Base-by-base conservation (phyloP, 2,329 filamentous ascomycete genomes). In the Trichoderma semiorbis region DNA sequence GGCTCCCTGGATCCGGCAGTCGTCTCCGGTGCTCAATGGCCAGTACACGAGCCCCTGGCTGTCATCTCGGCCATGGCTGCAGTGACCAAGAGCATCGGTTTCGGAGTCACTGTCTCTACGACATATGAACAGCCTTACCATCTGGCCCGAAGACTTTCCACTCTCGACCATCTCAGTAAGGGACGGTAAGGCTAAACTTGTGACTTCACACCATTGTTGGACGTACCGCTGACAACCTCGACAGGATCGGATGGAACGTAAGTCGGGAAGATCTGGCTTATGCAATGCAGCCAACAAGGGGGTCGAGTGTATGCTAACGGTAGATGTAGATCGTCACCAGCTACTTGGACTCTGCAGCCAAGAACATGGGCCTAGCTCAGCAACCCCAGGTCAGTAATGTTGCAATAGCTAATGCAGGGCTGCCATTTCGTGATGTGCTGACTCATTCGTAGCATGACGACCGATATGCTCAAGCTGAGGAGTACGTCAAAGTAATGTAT, bases 41-140 rank as follows among this genome's bases (percentile, higher is more conserved):
- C 91, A 0, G 88, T 92, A 21, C 92, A 92, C 30, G 91, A 93
- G 77, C 91, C 91, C 0, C 77, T 93, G 2, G 85, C 87, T 1
- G 85, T 90, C 0, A 84, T 93, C 1, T 85, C 90, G 2, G 90
- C 90, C 0, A 92, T 93, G 90, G 91, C 91, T 1, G 90, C 91
- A 0, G 91, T 84, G 0, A 93, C 91, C 0, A 86, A 90, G 76
- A 91, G 84, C 73, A 87, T 93, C 32, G 89, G 87, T 0, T 93
- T 93, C 74, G 91, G 91, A 0, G 89, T 93, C 6, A 93, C 91
- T 0, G 87, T 90, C 1, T 88, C 88, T 2, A 92, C 91, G 1
- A 92, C 90, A 0, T 93, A 93, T 73, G 91, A 93, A 76, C 87
- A 90, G 76, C 91, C 91, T 0, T 93, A 91, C 76, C 89, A 92